Percentiles rank a stretch among this genome's conserved stretches.
Evolutionary conservation across 1,139 yeast genomes (phyloP).

Genomic region (Ashbya aceris): DNA sequence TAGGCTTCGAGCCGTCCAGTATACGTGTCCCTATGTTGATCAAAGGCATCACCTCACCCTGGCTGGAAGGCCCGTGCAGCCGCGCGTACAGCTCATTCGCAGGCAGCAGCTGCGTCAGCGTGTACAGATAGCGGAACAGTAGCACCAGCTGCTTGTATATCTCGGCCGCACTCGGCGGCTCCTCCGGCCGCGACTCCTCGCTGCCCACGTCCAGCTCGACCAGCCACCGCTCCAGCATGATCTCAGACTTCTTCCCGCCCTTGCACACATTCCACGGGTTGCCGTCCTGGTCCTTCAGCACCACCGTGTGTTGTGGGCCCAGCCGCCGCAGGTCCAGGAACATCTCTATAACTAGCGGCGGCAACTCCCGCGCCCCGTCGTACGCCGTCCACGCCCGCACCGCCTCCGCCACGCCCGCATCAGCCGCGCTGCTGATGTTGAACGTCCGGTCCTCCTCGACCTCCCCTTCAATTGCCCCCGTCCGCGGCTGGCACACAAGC

Average conservation of each 20-base stretch:
- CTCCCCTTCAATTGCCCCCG: conserved; percentile 10
- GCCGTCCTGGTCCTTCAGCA: conserved; percentile 45
- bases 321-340: conserved; percentile 63
- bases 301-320: conserved; percentile 51
- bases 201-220: conserved; percentile 53
- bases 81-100: conserved; percentile 46
- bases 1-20: conserved; percentile 68
- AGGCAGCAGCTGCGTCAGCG: conserved; percentile 63
- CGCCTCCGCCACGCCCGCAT: conserved; percentile 7
- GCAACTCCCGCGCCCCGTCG: conserved; percentile 33
- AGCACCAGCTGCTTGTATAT: conserved; percentile 47
- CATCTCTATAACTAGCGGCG: conserved; percentile 82
- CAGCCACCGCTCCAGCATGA: conserved; percentile 89
- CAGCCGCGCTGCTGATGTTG: conserved; percentile 9
- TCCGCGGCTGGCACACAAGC: conserved; percentile 24
- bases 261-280: conserved; percentile 44
- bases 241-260: conserved; percentile 57
- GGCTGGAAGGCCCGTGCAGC: conserved; percentile 29
- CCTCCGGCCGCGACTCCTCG: conserved; percentile 19
- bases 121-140: conserved; percentile 63
- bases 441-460: conserved; percentile 7
- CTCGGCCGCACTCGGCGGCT: conserved; percentile 14
- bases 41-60: conserved; percentile 11
- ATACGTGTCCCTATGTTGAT: conserved; percentile 47
- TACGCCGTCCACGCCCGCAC: conserved; percentile 23